Percentiles rank a stretch among this genome's conserved stretches.
Conservation (phyloP, 1,284 basidiomycete genomes). For the Athelia sp. region DNA sequence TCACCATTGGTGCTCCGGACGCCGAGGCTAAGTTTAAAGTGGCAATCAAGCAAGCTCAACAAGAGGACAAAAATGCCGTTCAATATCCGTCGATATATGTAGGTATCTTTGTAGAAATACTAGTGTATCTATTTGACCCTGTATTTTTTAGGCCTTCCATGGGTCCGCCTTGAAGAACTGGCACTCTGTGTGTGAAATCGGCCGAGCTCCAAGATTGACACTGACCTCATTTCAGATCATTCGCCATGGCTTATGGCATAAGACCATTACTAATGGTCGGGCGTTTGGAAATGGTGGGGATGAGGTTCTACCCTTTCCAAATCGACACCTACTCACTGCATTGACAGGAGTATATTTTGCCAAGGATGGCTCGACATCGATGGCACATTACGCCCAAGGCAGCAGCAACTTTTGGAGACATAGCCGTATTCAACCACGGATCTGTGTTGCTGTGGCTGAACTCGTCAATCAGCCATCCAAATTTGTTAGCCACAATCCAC, state of each 20-base stretch:
- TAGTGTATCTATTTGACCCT: too few species aligned
- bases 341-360: conserved; percentile 56
- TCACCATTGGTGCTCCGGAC: conserved; percentile 61
- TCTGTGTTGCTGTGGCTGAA: conserved; percentile 55
- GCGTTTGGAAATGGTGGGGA: conserved; percentile 51
- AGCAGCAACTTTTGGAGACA: conserved; percentile 38
- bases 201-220: neutral
- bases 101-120: conserved; percentile 9
- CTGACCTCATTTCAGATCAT: conserved; percentile 42
- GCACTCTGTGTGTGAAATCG: conserved; percentile 48
- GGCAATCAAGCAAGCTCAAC: conserved; percentile 33
- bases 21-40: conserved; percentile 55
- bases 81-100: conserved; percentile 54
- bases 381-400: conserved; percentile 34
- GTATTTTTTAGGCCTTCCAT: conserved; percentile 65
- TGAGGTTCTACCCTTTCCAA: neutral
- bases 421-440: conserved; percentile 35
- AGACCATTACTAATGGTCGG: conserved; percentile 43
- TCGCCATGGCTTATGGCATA: conserved; percentile 59
- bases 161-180: conserved; percentile 56
- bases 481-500: conserved; percentile 44
- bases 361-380: conserved; percentile 46
- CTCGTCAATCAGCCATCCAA: conserved; percentile 49
- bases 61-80: conserved; percentile 30
- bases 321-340: neutral